phyloP scores from a whole-genome alignment of 768 basidiomycete species.

The Psilocybe azurescens region DNA sequence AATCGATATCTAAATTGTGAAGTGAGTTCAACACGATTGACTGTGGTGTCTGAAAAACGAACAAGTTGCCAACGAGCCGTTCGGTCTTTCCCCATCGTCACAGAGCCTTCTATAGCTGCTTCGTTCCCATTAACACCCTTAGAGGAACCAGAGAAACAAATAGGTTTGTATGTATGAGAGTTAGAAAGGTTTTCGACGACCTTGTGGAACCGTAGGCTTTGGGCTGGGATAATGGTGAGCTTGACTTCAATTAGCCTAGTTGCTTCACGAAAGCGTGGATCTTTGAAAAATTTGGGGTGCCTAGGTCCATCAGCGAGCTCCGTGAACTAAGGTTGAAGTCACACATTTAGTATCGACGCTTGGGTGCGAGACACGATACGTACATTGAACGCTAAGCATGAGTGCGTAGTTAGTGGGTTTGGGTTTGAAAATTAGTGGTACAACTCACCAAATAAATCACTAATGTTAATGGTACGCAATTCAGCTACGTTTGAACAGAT shows the following conservation, averaged over 20 bases:
- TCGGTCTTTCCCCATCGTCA: slow-evolving; percentile 51
- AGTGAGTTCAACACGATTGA: slow-evolving; percentile 2
- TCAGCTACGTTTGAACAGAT: background rate
- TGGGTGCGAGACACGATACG: slow-evolving; percentile 17
- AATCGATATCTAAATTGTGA: slow-evolving; percentile 50
- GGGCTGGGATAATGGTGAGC: slow-evolving; percentile 47
- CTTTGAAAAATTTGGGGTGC: slow-evolving; percentile 56
- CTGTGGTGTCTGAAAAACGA: slow-evolving; percentile 27
- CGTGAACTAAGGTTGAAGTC: slow-evolving; percentile 33
- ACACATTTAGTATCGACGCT: slow-evolving; percentile 10
- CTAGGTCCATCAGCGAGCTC: slow-evolving; percentile 39
- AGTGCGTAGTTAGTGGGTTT: background rate
- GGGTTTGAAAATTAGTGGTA: background rate
- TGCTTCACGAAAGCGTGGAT: slow-evolving; percentile 64
- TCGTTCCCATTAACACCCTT: slow-evolving; percentile 48
- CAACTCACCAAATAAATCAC: slow-evolving; percentile 25
- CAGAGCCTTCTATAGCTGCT: slow-evolving; percentile 53
- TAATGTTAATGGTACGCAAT: background rate
- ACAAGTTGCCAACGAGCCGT: slow-evolving; percentile 65
- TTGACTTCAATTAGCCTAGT: slow-evolving; percentile 66
- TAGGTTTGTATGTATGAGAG: slow-evolving; percentile 40
- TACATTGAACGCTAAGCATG: slow-evolving; percentile 54
- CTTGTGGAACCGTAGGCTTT: slow-evolving; percentile 33
- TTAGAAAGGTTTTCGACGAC: slow-evolving; percentile 20
- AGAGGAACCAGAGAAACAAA: slow-evolving; percentile 54